phyloP scores from a whole-genome alignment of 139 green algal genomes.

The Edaphochlamys debaryana region DNA sequence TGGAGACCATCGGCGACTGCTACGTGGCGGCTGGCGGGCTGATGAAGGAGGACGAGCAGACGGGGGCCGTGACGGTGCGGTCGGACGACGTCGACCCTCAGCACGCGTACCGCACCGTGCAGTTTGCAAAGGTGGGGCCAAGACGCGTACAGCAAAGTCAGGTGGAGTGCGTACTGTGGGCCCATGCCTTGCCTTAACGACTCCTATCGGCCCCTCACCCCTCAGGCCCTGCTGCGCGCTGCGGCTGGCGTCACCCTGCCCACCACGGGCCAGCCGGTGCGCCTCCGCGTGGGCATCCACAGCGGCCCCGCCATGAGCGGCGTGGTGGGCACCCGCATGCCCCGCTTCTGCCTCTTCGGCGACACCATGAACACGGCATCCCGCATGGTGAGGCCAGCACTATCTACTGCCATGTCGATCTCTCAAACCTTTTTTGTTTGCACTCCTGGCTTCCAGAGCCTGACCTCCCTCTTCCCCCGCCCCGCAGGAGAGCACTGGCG shows the following conservation, averaged over 20 bases:
- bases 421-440: background rate
- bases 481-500: conserved; percentile 20
- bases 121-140: background rate
- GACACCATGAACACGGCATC: conserved; percentile 37
- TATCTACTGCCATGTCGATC: background rate
- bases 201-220: no score
- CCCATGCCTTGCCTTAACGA: background rate
- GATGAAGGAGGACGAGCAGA: conserved; percentile 36
- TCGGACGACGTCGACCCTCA: background rate
- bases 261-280: background rate
- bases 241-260: background rate
- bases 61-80: conserved; percentile 27
- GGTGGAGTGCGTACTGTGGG: no score
- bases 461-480: no score
- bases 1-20: conserved; percentile 60
- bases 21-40: conserved; percentile 56
- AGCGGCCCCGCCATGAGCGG: background rate
- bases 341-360: conserved; percentile 12
- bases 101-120: background rate
- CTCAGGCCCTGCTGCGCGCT: conserved; percentile 1
- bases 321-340: background rate
- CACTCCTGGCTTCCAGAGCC: background rate
- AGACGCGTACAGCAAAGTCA: background rate
- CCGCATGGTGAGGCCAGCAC: background rate
- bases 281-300: conserved; percentile 32